A percentile compares a stretch with the other conserved stretches of the same genome.
phyloP scores from a whole-genome alignment of 768 basidiomycete species.

The Mycena kentingensis region DNA sequence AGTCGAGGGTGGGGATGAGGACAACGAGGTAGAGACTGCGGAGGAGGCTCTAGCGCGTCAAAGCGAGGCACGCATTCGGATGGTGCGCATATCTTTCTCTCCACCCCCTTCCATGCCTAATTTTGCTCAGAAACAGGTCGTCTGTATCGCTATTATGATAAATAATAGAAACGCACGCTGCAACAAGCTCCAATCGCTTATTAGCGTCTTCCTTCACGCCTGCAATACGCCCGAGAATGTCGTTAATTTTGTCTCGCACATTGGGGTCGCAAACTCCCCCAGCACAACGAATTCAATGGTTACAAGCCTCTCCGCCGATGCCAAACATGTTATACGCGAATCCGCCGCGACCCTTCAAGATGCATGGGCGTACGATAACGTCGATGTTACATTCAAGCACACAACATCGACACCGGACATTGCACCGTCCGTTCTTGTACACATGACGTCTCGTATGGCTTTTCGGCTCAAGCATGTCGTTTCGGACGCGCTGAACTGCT shows the following conservation, averaged over 20 bases:
- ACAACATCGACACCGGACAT: conserved; percentile 34
- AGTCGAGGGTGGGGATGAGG: background rate
- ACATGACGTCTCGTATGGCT: conserved; percentile 36
- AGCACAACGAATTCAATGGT: conserved; percentile 27
- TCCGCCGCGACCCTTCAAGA: conserved; percentile 29
- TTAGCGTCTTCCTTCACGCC: conserved; percentile 28
- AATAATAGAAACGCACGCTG: conserved; percentile 21
- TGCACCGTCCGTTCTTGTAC: conserved; percentile 25
- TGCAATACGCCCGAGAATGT: conserved; percentile 29
- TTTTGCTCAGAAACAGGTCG: conserved; percentile 9
- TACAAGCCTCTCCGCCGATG: conserved; percentile 27
- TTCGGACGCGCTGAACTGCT: conserved; percentile 32
- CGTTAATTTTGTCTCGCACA: conserved; percentile 30
- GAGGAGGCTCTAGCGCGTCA: background rate
- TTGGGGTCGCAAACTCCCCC: conserved; percentile 32
- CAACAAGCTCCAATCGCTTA: conserved; percentile 22
- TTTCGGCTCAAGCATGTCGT: conserved; percentile 31
- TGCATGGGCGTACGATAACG: conserved; percentile 44
- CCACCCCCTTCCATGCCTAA: background rate
- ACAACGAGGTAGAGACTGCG: background rate
- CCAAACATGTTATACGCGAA: conserved; percentile 14
- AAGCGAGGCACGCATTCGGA: background rate
- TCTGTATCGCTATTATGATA: conserved; percentile 23
- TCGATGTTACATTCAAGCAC: conserved; percentile 40
- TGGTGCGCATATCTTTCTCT: conserved; percentile 1